These are phyloP conservation scores for Mrakia frigida DNA, from an alignment of 768 basidiomycete genomes.

Conservation along the genomic window DNA sequence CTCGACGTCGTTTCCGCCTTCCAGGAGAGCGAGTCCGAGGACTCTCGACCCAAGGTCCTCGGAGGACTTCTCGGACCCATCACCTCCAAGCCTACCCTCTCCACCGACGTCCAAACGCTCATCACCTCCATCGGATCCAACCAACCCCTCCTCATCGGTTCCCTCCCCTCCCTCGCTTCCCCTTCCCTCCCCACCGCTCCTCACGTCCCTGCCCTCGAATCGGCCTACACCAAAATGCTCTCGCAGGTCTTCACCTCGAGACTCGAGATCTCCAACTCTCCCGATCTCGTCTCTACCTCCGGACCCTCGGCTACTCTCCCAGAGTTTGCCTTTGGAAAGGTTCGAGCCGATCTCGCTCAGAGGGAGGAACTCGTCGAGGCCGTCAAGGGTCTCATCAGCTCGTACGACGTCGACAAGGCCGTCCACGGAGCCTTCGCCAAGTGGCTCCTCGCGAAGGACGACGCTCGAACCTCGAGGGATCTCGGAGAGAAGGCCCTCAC, in stretches of 20 bases:
- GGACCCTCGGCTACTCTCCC: constrained; percentile 80
- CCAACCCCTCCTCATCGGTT: constrained; percentile 42
- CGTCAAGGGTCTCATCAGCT: constrained; percentile 59
- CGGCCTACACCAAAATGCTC: constrained; percentile 84
- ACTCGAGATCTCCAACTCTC: constrained; percentile 78
- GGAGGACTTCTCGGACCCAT: constrained; percentile 59
- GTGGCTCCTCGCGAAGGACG: constrained; percentile 76
- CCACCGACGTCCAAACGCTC: constrained; percentile 21
- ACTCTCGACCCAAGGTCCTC: constrained; percentile 51
- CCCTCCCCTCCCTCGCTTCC: constrained; percentile 45
- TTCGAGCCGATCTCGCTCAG: constrained; percentile 72
- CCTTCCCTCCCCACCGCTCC: constrained; percentile 41
- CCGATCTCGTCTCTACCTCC: constrained; percentile 57
- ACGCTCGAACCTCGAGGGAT: constrained; percentile 56
- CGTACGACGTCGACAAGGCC: constrained; percentile 50
- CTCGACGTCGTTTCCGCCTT: constrained; percentile 71
- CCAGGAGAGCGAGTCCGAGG: constrained; percentile 54
- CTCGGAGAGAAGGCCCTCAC: constrained; percentile 58
- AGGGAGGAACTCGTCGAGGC: constrained; percentile 62
- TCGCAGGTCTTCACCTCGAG: constrained; percentile 70
- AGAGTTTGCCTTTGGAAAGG: constrained; percentile 87
- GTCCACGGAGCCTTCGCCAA: constrained; percentile 52
- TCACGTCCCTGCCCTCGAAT: constrained; percentile 82
- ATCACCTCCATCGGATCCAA: constrained; percentile 28
- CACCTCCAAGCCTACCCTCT: constrained; percentile 28